phyloP scores from a whole-genome alignment of 2,329 filamentous ascomycete genomes.

The Hypoxylon sp. region DNA sequence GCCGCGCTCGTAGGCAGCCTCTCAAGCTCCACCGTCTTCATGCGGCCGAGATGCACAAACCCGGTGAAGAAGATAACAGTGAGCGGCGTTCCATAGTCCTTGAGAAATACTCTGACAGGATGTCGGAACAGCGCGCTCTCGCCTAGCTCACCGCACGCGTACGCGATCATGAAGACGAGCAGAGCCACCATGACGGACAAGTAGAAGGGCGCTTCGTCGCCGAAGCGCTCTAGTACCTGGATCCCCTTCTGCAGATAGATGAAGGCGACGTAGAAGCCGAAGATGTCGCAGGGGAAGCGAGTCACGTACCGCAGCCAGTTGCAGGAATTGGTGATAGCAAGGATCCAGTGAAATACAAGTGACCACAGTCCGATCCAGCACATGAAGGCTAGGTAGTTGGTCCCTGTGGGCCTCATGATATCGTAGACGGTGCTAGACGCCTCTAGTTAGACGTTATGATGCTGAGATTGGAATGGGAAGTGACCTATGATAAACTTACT shows the following conservation, averaged over 20 bases:
- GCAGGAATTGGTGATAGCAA: constrained; percentile 88
- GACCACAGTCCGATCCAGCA: constrained; percentile 93
- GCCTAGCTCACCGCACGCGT: constrained; percentile 80
- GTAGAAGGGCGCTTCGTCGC: constrained; percentile 77
- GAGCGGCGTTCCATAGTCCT: constrained; percentile 89
- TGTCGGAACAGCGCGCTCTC: constrained; percentile 80
- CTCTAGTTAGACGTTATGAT: constrained; percentile 18
- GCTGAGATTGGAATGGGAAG: not conserved
- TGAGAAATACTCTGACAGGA: constrained; percentile 83
- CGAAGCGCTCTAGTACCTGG: constrained; percentile 85
- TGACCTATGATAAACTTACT: constrained; percentile 63
- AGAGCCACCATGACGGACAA: constrained; percentile 83
- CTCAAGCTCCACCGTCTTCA: constrained; percentile 78
- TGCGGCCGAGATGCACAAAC: constrained; percentile 88
- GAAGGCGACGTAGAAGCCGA: constrained; percentile 92
- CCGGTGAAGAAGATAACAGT: constrained; percentile 91
- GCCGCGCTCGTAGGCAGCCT: constrained; percentile 81
- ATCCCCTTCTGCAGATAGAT: constrained; percentile 94
- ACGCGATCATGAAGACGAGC: constrained; percentile 83
- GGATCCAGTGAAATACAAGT: constrained; percentile 84
- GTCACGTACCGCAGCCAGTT: constrained; percentile 92
- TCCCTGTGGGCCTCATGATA: constrained; percentile 82
- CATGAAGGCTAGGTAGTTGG: constrained; percentile 91
- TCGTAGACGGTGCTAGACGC: constrained; percentile 81
- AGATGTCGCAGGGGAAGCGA: constrained; percentile 92